Evolutionary conservation across 768 basidiomycete species (phyloP).

Genomic region (Boletales sp.): DNA sequence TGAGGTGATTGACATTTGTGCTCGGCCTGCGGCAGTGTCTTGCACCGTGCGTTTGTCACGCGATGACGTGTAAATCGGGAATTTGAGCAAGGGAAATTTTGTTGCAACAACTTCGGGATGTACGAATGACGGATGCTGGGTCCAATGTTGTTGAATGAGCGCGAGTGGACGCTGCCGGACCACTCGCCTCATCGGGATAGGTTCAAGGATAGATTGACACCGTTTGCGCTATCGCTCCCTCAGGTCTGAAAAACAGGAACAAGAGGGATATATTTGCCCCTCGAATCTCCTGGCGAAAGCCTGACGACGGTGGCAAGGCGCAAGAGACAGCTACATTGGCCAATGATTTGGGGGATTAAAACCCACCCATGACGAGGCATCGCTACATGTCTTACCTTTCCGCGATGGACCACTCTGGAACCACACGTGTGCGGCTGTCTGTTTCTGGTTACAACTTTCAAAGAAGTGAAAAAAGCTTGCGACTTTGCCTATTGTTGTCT

Average conservation of each 20-base stretch:
- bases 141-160: neutral
- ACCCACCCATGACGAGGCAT: too few relatives aligned
- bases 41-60: neutral
- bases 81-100: neutral
- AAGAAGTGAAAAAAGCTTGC: too few relatives aligned
- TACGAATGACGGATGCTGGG: neutral
- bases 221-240: neutral
- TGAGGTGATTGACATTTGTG: neutral
- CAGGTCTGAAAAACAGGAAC: neutral
- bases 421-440: too few relatives aligned
- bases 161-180: neutral
- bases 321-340: too few relatives aligned
- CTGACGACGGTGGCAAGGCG: too few relatives aligned
- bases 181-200: neutral
- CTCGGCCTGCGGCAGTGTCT: neutral
- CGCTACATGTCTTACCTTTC: too few relatives aligned
- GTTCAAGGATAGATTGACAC: neutral
- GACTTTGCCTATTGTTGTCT: too few relatives aligned
- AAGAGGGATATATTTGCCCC: too few relatives aligned
- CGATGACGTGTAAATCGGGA: neutral
- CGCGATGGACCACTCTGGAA: too few relatives aligned
- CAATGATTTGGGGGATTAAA: too few relatives aligned
- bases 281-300: too few relatives aligned
- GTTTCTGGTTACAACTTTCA: too few relatives aligned
- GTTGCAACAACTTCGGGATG: neutral